phyloP scores from a whole-genome alignment of 352 stramenopile genomes.

The Phytophthora sp. region DNA sequence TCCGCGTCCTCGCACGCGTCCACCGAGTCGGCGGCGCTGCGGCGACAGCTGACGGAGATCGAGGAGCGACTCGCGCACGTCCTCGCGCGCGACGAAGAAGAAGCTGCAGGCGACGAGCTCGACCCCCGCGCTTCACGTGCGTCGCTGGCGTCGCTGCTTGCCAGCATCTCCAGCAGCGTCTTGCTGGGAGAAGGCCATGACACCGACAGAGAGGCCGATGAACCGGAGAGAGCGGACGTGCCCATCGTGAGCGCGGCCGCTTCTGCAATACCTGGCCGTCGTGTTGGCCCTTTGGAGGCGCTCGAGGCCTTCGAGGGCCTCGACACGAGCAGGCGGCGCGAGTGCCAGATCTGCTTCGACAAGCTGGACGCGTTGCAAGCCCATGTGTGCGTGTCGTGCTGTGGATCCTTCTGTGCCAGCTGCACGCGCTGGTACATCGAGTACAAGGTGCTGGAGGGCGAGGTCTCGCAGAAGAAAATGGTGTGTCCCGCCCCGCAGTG shows the following conservation, averaged over 20 bases:
- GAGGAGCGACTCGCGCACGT: constrained; percentile 31
- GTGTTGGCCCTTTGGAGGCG: not conserved
- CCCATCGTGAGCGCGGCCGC: constrained; percentile 19
- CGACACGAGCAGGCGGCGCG: constrained; percentile 31
- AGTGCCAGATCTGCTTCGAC: constrained; percentile 85
- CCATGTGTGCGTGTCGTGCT: constrained; percentile 56
- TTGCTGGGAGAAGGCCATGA: constrained; percentile 3
- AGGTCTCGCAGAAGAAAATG: constrained; percentile 77
- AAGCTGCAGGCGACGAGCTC: constrained; percentile 32
- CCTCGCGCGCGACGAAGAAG: constrained; percentile 28
- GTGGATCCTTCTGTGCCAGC: constrained; percentile 53
- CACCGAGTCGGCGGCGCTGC: constrained; percentile 33
- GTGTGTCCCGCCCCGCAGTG: constrained; percentile 74
- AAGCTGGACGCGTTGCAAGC: constrained; percentile 49
- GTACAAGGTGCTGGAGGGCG: constrained; percentile 78
- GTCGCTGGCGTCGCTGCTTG: constrained; percentile 44
- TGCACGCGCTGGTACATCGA: constrained; percentile 80
- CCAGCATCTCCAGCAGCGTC: constrained; percentile 51
- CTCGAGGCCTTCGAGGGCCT: constrained; percentile 24
- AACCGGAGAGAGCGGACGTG: constrained; percentile 18
- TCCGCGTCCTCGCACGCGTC: constrained; percentile 25
- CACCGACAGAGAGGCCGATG: constrained; percentile 12
- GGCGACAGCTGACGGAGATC: constrained; percentile 30
- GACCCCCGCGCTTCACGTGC: constrained; percentile 44
- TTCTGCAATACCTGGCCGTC: constrained; percentile 9